Evolutionary conservation across 2,329 filamentous ascomycete genomes (phyloP), one percentile per base, ranked within the genome.

Genomic region (Tolypocladium tundrense): DNA sequence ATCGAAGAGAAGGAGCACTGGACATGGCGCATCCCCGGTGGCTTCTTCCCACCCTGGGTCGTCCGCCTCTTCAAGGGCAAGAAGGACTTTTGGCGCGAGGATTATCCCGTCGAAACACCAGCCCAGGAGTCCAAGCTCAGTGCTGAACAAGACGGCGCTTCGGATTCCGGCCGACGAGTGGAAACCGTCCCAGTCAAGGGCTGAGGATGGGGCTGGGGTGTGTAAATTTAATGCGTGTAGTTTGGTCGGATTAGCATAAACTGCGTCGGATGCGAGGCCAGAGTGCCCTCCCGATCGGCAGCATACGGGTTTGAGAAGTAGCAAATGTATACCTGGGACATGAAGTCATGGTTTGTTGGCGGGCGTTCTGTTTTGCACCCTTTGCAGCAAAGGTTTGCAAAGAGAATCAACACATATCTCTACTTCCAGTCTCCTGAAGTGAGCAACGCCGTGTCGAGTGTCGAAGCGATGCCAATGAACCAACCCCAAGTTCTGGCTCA

Each of bases 1-100:
- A 88, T 90, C 73, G 80, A 88, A 9, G 77, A 87, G 66, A 90
- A 90, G 70, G 90, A 94, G 59, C 82, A 79, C 11, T 95, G 90
- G 91, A 89, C 88, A 0, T 93, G 85, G 76, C 85, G 82, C 66
- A 80, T 92, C 37, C 82, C 86, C 1, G 89, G 90, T 19, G 90
- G 90, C 1, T 73, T 94, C 54, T 72, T 92, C 33, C 90, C 90
- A 0, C 83, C 83, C 0, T 95, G 90, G 90, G 68, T 91, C 55
- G 75, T 78, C 58, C 81, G 90, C 37, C 74, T 87, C 5, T 68
- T 72, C 0, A 74, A 74, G 42, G 90, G 90, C 35, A 88, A 90
- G 77, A 87, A 80, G 73, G 81, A 88, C 64, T 92, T 92, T 69
- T 91, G 88, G 88, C 77, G 77, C 42, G 67, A 69, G 53, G 67